Evolutionary conservation across 2,329 filamentous ascomycete species (phyloP), one percentile per base, ranked within the genome.

Genomic region (Coleophoma eucalyptorum): DNA sequence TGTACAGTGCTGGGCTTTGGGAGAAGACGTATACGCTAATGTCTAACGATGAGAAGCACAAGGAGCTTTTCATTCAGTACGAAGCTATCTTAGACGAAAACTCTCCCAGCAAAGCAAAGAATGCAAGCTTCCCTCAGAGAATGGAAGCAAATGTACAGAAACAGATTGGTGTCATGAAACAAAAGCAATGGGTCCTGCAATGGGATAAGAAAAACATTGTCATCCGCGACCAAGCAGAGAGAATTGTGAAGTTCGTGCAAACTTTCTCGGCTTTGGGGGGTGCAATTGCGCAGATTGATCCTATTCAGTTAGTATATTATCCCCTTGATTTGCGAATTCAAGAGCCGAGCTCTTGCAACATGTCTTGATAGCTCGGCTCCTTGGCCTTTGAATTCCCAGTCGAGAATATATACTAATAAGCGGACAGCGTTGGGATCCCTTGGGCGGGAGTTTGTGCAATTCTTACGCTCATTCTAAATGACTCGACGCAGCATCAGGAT

Each of bases 131-230:
- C 20, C 48, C 48, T 5, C 21, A 50, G 42, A 1, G 11, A 33
- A 47, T 47, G 44, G 33, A 47, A 8, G 31, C 13, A 35, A 16
- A 18, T 32, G 51, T 53, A 20, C 48, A 53, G 21, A 6, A 43
- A 4, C 31, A 50, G 18, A 47, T 53, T 8, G 34, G 31, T 47
- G 19, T 45, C 19, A 53, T 53, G 51, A 53, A 53, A 45, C 51
- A 50, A 18, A 53, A 50, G 33, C 51, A 53, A 26, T 53, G 51
- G 51, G 44, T 44, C 26, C 32, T 53, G 7, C 51, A 53, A n/a
- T 53, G 51, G 51, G 45, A 53, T 35, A 31, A 53, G 48, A 50
- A 48, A 31, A 32, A 31, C 4, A 48, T 50, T 37, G 48, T 53
- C 35, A 38, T 53, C 26, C 51, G 51, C 21, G 51, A 53, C 20